Evolutionary conservation across 257 asterid species (phyloP).

Genomic region (Avicennia marina): DNA sequence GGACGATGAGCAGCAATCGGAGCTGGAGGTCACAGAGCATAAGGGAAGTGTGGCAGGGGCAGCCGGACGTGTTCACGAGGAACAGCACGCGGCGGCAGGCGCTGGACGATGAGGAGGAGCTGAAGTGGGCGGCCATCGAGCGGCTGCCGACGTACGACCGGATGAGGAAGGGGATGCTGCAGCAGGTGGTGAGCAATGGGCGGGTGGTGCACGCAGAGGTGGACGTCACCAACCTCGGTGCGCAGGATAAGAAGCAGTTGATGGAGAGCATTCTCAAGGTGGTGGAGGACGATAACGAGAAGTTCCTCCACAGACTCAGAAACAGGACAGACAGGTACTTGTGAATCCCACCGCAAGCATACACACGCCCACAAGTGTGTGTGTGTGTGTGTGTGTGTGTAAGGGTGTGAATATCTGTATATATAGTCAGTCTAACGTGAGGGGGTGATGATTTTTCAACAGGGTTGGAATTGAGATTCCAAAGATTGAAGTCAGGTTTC

Average conservation of each 20-base stretch:
- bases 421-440: neutral
- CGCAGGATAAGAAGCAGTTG: slow-evolving; percentile 56
- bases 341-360: too few relatives aligned
- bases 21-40: slow-evolving; percentile 67
- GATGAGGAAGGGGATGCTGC: slow-evolving; percentile 64
- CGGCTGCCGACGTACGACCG: slow-evolving; percentile 75
- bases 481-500: slow-evolving; percentile 69
- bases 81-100: slow-evolving; percentile 52
- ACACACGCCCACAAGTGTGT: too few relatives aligned
- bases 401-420: too few relatives aligned
- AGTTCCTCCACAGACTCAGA: slow-evolving; percentile 55
- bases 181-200: slow-evolving; percentile 55
- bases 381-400: too few relatives aligned
- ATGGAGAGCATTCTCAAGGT: slow-evolving; percentile 65
- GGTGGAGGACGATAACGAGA: slow-evolving; percentile 72
- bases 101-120: slow-evolving; percentile 79
- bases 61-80: slow-evolving; percentile 49
- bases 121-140: slow-evolving; percentile 86
- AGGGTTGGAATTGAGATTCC: slow-evolving; percentile 92
- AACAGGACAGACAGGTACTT: slow-evolving; percentile 65
- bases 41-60: slow-evolving; percentile 66
- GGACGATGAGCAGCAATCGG: slow-evolving; percentile 42
- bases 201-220: slow-evolving; percentile 40
- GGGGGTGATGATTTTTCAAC: neutral
- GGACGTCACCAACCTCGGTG: slow-evolving; percentile 54